Percentiles rank a stretch among this genome's conserved stretches.
Evolutionary conservation across 768 basidiomycete genomes (phyloP).

Genomic region (Hygrophorus russula): DNA sequence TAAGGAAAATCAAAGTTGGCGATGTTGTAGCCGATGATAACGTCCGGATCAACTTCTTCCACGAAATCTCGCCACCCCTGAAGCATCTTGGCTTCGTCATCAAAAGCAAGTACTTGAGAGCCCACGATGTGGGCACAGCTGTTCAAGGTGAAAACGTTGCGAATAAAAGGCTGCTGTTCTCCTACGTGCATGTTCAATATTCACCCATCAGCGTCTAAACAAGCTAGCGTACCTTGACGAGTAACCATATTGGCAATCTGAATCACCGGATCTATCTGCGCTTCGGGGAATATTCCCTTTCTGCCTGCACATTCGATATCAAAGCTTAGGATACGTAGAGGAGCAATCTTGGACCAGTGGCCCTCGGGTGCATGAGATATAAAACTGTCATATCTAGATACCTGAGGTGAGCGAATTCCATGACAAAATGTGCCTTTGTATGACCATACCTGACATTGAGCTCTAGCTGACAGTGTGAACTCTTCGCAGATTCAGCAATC

Average conservation of each 20-base stretch:
- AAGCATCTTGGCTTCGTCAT: conserved; percentile 66
- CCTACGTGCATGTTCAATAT: conserved; percentile 34
- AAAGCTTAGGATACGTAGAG: conserved; percentile 88
- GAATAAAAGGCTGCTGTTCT: conserved; percentile 85
- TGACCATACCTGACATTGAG: conserved; percentile 54
- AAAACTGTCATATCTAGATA: conserved; percentile 65
- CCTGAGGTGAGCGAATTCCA: background rate
- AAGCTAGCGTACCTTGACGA: conserved; percentile 61
- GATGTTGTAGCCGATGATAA: conserved; percentile 95
- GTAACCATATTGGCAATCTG: conserved; percentile 99
- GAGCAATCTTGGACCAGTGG: conserved; percentile 85
- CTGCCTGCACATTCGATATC: conserved; percentile 99
- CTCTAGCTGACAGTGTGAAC: conserved; percentile 86
- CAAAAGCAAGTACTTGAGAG: conserved; percentile 85
- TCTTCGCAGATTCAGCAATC: conserved; percentile 41
- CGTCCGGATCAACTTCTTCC: conserved; percentile 83
- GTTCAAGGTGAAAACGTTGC: conserved; percentile 94
- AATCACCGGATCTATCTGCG: conserved; percentile 85
- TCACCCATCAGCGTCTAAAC: background rate
- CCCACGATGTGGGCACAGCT: conserved; percentile 93
- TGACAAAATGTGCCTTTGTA: background rate
- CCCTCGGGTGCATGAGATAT: conserved; percentile 90
- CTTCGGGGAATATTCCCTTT: conserved; percentile 95
- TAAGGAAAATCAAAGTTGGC: conserved; percentile 95
- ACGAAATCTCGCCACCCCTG: conserved; percentile 85